Evolutionary conservation across 768 basidiomycete species (phyloP).

Genomic region (Amylocystis lapponica): DNA sequence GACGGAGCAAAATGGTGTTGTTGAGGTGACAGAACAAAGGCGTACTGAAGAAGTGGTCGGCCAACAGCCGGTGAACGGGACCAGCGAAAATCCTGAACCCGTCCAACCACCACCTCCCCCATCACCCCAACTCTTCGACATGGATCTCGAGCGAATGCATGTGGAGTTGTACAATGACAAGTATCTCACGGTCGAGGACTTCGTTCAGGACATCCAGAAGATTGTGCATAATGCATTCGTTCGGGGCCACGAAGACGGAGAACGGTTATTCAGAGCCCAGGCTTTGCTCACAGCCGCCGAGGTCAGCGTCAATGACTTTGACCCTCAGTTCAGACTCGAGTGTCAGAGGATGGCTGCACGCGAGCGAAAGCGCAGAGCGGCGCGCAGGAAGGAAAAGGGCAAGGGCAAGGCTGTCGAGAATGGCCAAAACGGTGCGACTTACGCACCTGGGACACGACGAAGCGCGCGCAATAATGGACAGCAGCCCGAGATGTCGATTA

Average conservation of each 20-base stretch:
- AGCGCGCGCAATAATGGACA: conserved; percentile 72
- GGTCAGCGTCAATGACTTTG: conserved; percentile 84
- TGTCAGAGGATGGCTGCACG: conserved; percentile 83
- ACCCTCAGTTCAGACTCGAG: conserved; percentile 69
- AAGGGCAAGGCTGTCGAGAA: conserved; percentile 26
- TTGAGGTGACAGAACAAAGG: conserved; percentile 40
- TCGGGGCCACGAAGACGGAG: conserved; percentile 56
- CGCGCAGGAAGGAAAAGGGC: conserved; percentile 29
- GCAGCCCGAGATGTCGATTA: conserved; percentile 64
- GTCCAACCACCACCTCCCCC: conserved; percentile 32
- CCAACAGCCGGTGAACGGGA: conserved; percentile 16
- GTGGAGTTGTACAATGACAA: conserved; percentile 74
- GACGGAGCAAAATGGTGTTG: conserved; percentile 34
- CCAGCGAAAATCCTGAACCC: conserved; percentile 18
- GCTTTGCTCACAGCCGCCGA: conserved; percentile 85
- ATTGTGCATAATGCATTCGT: conserved; percentile 72
- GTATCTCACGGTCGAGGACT: conserved; percentile 84
- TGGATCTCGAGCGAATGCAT: conserved; percentile 93
- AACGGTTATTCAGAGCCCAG: conserved; percentile 75
- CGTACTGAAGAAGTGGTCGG: conserved; percentile 11
- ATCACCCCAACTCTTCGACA: conserved; percentile 60
- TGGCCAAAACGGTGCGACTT: conserved; percentile 28
- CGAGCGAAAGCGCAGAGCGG: conserved; percentile 63
- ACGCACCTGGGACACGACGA: conserved; percentile 52
- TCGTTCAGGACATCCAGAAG: conserved; percentile 77